Evolutionary conservation across 139 green algal species (phyloP).

Genomic region (Prasinococcaceae sp.): DNA sequence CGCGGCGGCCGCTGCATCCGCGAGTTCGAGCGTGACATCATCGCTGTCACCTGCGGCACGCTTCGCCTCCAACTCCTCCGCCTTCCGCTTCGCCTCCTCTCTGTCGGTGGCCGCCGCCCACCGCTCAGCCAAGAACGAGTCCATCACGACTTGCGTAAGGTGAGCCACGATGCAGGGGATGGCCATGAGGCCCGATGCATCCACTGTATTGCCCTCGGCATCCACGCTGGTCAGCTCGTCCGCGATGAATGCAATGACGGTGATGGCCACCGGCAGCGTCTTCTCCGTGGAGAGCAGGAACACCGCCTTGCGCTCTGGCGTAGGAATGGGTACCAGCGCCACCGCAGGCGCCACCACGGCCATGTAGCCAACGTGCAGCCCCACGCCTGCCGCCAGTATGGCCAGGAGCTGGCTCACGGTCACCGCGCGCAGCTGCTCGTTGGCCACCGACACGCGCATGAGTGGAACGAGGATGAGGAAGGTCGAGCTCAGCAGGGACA

Average conservation of each 20-base stretch:
- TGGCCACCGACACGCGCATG: no score
- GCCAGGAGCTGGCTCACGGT: constrained; percentile 62
- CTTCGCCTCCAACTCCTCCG: no score
- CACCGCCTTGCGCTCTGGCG: constrained; percentile 25
- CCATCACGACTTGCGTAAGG: constrained; percentile 52
- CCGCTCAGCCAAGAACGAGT: constrained; percentile 36
- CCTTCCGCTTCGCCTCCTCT: no score
- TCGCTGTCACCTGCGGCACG: no score
- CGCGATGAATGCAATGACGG: constrained; percentile 34
- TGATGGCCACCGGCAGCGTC: constrained; percentile 38
- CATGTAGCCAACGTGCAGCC: constrained; percentile 44
- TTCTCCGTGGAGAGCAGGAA: constrained; percentile 44
- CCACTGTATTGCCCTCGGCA: no score
- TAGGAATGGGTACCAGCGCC: constrained; percentile 11
- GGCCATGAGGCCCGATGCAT: constrained; percentile 46
- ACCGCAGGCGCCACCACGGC: constrained; percentile 22
- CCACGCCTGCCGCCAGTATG: constrained; percentile 29
- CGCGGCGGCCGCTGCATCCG: no score
- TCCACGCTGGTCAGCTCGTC: neutral
- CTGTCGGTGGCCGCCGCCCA: no score
- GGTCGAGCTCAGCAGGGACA: constrained; percentile 7
- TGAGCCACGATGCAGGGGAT: constrained; percentile 65
- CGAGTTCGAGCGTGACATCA: no score
- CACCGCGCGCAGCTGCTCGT: no score
- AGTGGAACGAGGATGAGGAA: no score